A percentile compares a stretch with the other conserved stretches of the same genome.
phyloP scores from a whole-genome alignment of 768 basidiomycete genomes.

The Solioccasus polychromus region DNA sequence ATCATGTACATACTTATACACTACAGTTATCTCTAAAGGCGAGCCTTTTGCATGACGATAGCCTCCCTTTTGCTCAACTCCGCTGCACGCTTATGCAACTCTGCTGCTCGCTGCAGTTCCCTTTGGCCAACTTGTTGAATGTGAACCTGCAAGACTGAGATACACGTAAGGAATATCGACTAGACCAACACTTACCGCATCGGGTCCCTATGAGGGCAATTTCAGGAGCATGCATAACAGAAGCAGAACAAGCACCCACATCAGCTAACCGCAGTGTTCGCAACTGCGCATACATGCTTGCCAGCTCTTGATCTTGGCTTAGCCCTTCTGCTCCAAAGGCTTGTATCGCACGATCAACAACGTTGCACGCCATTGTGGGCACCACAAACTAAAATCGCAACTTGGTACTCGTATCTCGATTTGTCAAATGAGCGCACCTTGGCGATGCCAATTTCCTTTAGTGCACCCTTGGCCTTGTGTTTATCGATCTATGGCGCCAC shows the following conservation, averaged over 20 bases:
- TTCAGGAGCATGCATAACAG: conserved; percentile 3
- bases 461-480: conserved; percentile 85
- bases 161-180: background rate
- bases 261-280: conserved; percentile 88
- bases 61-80: conserved; percentile 61
- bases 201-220: conserved; percentile 56
- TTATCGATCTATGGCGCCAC: conserved; percentile 72
- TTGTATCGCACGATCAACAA: conserved; percentile 96
- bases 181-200: conserved; percentile 51
- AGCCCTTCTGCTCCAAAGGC: conserved; percentile 95
- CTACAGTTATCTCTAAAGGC: conserved; percentile 48
- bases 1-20: no score
- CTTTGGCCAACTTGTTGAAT: conserved; percentile 92
- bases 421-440: conserved; percentile 62
- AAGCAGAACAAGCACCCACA: conserved; percentile 42
- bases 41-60: conserved; percentile 55
- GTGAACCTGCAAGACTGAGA: conserved; percentile 62
- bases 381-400: conserved; percentile 74
- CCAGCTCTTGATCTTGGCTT: conserved; percentile 84
- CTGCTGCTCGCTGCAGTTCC: conserved; percentile 77
- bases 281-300: conserved; percentile 70
- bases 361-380: conserved; percentile 81
- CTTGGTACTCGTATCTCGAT: background rate
- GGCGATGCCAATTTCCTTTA: conserved; percentile 97
- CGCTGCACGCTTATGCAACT: conserved; percentile 50